Evolutionary conservation across 305 asterid species (phyloP).

Genomic region (Rubia balearica): DNA sequence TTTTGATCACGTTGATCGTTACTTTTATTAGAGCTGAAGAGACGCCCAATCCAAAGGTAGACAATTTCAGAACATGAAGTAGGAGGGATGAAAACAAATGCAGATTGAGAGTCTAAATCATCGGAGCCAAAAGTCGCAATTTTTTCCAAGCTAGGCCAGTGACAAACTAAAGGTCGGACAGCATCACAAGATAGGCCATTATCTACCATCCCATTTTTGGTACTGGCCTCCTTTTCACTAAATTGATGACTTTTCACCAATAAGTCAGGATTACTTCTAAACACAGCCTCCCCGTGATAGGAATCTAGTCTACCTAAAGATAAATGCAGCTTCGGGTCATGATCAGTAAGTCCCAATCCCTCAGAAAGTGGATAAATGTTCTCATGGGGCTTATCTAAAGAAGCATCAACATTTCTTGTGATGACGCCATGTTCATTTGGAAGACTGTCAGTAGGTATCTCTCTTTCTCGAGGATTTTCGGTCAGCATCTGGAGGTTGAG

Average conservation of each 20-base stretch:
- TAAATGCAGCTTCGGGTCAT: constrained; percentile 15
- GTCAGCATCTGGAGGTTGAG: constrained; percentile 30
- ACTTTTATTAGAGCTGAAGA: constrained; percentile 21
- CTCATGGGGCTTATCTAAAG: constrained; percentile 18
- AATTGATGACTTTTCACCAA: constrained; percentile 16
- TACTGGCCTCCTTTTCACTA: constrained; percentile 15
- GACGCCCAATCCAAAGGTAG: constrained; percentile 41
- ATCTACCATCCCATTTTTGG: constrained; percentile 19
- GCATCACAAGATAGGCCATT: constrained; percentile 20
- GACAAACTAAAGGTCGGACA: constrained; percentile 22
- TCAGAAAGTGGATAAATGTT: constrained; percentile 14
- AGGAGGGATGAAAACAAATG: constrained; percentile 28
- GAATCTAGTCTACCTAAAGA: constrained; percentile 22
- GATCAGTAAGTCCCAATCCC: constrained; percentile 19
- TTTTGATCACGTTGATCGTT: constrained; percentile 18
- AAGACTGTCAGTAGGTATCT: constrained; percentile 17
- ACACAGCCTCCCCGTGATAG: constrained; percentile 14
- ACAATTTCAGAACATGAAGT: constrained; percentile 20
- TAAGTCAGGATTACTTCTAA: constrained; percentile 15
- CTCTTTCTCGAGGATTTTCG: constrained; percentile 24
- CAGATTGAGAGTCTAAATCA: constrained; percentile 35
- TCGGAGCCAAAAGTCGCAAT: constrained; percentile 18
- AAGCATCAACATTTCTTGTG: constrained; percentile 11
- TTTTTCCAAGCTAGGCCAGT: constrained; percentile 44
- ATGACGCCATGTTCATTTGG: constrained; percentile 16